Percentiles rank a stretch among this genome's conserved stretches.
These are phyloP conservation scores for Sclerotinia borealis DNA, from an alignment of 2,329 filamentous ascomycete genomes.

Conservation along the genomic window DNA sequence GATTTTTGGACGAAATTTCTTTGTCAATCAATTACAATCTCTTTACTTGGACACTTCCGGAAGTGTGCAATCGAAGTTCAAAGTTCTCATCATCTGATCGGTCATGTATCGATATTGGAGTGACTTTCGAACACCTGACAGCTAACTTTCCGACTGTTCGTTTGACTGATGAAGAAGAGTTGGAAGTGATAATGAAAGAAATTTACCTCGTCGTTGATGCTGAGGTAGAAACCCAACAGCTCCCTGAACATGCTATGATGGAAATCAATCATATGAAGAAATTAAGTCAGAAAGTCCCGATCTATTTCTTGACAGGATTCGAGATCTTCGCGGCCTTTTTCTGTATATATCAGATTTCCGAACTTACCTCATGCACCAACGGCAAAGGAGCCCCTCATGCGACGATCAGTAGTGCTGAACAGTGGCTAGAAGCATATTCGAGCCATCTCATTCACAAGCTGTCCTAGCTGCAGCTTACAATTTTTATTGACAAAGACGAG, in stretches of 20 bases:
- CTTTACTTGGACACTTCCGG: neutral
- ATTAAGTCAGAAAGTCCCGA: too few species aligned
- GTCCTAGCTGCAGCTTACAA: too few species aligned
- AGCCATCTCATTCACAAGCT: too few species aligned
- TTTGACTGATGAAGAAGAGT: constrained; percentile 1
- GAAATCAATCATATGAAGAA: too few species aligned
- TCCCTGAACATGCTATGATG: neutral
- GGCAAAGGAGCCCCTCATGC: too few species aligned
- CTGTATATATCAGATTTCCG: too few species aligned
- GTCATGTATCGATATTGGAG: constrained; percentile 9
- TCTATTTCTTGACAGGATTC: too few species aligned
- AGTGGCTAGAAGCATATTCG: too few species aligned
- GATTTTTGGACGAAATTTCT: neutral
- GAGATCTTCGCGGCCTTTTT: too few species aligned
- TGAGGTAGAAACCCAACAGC: neutral
- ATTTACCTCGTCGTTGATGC: constrained; percentile 11
- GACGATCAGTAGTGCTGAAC: too few species aligned
- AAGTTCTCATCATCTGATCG: constrained; percentile 6
- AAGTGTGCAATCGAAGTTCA: neutral
- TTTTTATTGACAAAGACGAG: too few species aligned
- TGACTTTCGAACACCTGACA: neutral
- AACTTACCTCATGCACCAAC: too few species aligned
- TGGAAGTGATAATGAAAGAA: neutral
- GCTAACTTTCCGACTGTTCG: neutral
- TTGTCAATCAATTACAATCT: neutral